Evolutionary conservation across 139 green algal genomes (phyloP), one percentile per base, ranked within the genome.

Genomic region (Picochlorum sp.): DNA sequence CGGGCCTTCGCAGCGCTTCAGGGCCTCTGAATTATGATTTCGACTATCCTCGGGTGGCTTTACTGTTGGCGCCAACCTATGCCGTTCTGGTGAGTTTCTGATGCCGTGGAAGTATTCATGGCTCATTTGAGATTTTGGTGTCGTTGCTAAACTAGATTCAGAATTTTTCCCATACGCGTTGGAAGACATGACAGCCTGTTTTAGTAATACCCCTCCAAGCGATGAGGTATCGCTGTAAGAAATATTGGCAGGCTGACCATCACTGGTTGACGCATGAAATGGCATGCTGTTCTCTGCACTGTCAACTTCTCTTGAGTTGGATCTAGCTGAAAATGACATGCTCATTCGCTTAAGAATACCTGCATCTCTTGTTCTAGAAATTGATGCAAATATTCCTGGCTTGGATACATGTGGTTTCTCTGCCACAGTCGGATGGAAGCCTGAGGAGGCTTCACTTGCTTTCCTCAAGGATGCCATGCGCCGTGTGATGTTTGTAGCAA

Each of bases 391-490:
- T 18, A 26, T 54, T 10, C 47, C n/a, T 20, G 47, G n/a, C 23
- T 54, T 54, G n/a, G 16, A 24, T 13, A 54, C 16, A 3, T 18
- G 7, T 54, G 47, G 7, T 7, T 54, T 54, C 15, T 21, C 34
- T 11, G 23, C 34, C 6, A 62, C 34, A n/a, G 34, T 6, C 7
- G 56, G 45, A 45, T 57, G 56, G n/a, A n/a, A 37, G 56, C 56
- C 50, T 26, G 61, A 34, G 49, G 61, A 63, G 16, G 61, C 49
- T 18, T 63, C 61, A 16, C 63, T 30, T 4, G 34, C 49, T 49
- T 60, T 57, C 13, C 63, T 57, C 26, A 58, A 30, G 16, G 63
- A 62, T 28, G 21, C 23, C 63, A 62, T 58, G 4, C 47, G 23
- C 18, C 49, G 45, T 26, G 16, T 37, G 16, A 63, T 50, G n/a